Evolutionary conservation across 75 land plant genomes (phyloP).

Genomic region (Cunninghamia lanceolata): DNA sequence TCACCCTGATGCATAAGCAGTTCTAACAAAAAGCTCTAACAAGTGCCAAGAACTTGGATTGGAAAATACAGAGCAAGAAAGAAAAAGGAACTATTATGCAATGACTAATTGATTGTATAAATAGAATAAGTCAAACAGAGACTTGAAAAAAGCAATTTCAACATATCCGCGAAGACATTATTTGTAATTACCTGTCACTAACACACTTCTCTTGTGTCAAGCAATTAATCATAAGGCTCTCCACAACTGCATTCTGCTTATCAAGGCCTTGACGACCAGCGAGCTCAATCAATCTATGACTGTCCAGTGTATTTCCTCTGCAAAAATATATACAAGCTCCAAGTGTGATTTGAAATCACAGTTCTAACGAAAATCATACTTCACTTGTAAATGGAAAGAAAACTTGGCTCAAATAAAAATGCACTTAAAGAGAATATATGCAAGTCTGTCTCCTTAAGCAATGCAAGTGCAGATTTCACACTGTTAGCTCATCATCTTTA

Average conservation of each 20-base stretch:
- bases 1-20: neutral
- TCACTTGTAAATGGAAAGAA: neutral
- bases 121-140: neutral
- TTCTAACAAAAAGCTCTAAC: neutral
- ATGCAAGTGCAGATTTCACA: neutral
- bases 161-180: neutral
- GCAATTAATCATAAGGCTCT: conserved; percentile 28
- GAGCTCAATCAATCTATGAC: conserved; percentile 40
- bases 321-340: neutral
- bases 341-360: neutral
- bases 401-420: neutral
- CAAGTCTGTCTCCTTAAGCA: neutral
- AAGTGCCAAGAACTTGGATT: neutral
- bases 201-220: conserved; percentile 42
- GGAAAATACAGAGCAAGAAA: neutral
- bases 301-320: conserved; percentile 44
- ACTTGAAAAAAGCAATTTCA: neutral
- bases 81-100: neutral
- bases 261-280: conserved; percentile 37
- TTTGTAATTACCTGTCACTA: conserved; percentile 27
- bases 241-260: conserved; percentile 38
- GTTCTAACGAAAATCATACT: neutral
- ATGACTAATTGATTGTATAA: neutral
- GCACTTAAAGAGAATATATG: neutral
- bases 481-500: neutral